A percentile compares a stretch with the other conserved stretches of the same genome.
Evolutionary conservation across 2,329 filamentous ascomycete genomes (phyloP).

Genomic region (Aspergillus novoparasiticus): DNA sequence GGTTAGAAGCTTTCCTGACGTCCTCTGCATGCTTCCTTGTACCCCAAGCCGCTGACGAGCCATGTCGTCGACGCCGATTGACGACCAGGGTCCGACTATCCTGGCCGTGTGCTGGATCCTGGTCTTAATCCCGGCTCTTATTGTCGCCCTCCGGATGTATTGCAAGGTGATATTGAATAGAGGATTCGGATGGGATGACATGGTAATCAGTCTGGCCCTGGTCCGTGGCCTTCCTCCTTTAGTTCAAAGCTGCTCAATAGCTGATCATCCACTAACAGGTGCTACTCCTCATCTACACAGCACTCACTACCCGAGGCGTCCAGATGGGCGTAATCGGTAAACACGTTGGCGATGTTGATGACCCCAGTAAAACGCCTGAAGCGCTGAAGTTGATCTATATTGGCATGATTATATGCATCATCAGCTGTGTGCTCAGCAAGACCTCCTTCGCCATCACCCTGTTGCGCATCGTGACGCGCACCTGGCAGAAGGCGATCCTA

Average conservation of each 20-base stretch:
- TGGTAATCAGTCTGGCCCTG: slow-evolving; percentile 31
- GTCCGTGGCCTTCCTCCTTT: slow-evolving; percentile 22
- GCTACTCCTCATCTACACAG: slow-evolving; percentile 28
- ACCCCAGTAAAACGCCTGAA: slow-evolving; percentile 14
- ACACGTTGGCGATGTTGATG: slow-evolving; percentile 20
- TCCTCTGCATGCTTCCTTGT: background rate
- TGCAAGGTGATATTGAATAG: slow-evolving; percentile 30
- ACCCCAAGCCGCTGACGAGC: background rate
- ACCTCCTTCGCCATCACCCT: slow-evolving; percentile 29
- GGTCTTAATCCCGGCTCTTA: slow-evolving; percentile 21
- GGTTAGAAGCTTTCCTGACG: background rate
- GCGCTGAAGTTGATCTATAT: slow-evolving; percentile 20
- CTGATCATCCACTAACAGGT: background rate
- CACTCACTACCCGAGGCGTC: slow-evolving; percentile 29
- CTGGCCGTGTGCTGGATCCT: slow-evolving; percentile 26
- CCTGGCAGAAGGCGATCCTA: slow-evolving; percentile 24
- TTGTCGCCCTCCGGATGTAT: slow-evolving; percentile 23
- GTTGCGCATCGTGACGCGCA: slow-evolving; percentile 24
- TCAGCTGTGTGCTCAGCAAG: slow-evolving; percentile 27
- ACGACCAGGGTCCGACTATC: slow-evolving; percentile 17
- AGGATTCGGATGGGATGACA: slow-evolving; percentile 41
- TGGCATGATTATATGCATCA: slow-evolving; percentile 11
- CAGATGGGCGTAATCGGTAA: slow-evolving; percentile 36
- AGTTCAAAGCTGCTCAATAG: too few relatives aligned
- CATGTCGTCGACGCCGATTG: background rate